Evolutionary conservation across 140 eudicot species (phyloP).

Genomic region (Stevia rebaudiana): DNA sequence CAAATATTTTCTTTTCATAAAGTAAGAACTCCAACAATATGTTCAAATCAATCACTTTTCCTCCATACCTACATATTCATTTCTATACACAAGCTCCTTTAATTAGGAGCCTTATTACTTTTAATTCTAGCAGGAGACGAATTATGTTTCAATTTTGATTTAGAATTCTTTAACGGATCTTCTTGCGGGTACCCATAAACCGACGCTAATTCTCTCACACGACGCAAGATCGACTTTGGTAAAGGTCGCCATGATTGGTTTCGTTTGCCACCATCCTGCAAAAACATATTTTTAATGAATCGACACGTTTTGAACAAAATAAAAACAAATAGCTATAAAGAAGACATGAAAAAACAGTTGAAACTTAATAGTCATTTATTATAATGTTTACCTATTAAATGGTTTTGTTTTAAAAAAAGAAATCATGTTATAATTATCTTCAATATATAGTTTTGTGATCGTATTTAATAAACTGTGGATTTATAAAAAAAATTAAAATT

Average conservation of each 20-base stretch:
- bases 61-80: slow-evolving; percentile 20
- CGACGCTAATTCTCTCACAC: slow-evolving; percentile 61
- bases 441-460: background rate
- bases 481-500: background rate
- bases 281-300: background rate
- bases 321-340: background rate
- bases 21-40: background rate
- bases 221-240: slow-evolving; percentile 58
- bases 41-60: slow-evolving; percentile 11
- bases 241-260: slow-evolving; percentile 77
- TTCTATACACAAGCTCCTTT: slow-evolving; percentile 26
- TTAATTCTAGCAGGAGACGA: slow-evolving; percentile 37
- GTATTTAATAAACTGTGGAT: background rate
- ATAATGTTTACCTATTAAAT: background rate
- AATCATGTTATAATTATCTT: background rate
- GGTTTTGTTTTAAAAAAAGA: background rate
- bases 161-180: slow-evolving; percentile 30
- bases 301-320: background rate
- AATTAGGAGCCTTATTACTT: slow-evolving; percentile 19
- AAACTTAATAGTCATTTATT: background rate
- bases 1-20: background rate
- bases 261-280: slow-evolving; percentile 54
- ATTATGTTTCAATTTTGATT: slow-evolving; percentile 33
- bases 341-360: background rate
- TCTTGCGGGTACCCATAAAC: slow-evolving; percentile 56